phyloP scores from a whole-genome alignment of 495 filamentous ascomycete genomes.

The Lichina pygmaea region DNA sequence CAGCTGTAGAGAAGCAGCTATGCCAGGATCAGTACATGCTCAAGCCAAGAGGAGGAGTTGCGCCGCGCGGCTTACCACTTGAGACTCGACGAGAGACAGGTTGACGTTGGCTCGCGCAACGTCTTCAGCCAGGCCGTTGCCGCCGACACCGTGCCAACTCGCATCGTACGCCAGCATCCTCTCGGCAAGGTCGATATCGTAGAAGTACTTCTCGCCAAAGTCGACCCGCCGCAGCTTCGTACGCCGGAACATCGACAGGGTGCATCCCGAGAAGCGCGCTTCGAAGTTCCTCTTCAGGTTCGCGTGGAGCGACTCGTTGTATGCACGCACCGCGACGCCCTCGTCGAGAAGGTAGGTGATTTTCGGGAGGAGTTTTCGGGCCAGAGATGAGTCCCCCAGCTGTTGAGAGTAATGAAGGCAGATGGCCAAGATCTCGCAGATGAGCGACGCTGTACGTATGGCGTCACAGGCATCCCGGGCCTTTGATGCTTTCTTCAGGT shows the following conservation, averaged over 20 bases:
- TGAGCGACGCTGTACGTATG: conserved; percentile 48
- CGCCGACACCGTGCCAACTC: conserved; percentile 41
- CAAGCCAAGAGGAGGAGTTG: neutral
- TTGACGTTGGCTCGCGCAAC: conserved; percentile 71
- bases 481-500: conserved; percentile 15
- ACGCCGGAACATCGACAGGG: conserved; percentile 47
- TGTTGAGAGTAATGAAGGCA: conserved; percentile 63
- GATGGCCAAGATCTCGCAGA: conserved; percentile 76
- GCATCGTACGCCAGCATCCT: conserved; percentile 48
- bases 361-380: conserved; percentile 39
- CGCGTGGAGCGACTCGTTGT: conserved; percentile 63
- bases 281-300: conserved; percentile 71
- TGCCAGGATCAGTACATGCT: neutral
- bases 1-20: conserved; percentile 63
- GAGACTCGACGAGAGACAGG: conserved; percentile 69
- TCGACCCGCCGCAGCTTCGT: conserved; percentile 31
- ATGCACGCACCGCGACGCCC: conserved; percentile 44
- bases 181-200: conserved; percentile 45
- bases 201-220: conserved; percentile 54
- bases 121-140: conserved; percentile 49
- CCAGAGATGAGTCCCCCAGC: conserved; percentile 32
- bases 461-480: conserved; percentile 25
- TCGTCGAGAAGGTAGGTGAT: conserved; percentile 50
- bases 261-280: conserved; percentile 40
- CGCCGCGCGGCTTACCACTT: conserved; percentile 35